These are phyloP conservation scores for Solanum acaule DNA, from an alignment of 257 asterid genomes.

Conservation along the genomic window DNA sequence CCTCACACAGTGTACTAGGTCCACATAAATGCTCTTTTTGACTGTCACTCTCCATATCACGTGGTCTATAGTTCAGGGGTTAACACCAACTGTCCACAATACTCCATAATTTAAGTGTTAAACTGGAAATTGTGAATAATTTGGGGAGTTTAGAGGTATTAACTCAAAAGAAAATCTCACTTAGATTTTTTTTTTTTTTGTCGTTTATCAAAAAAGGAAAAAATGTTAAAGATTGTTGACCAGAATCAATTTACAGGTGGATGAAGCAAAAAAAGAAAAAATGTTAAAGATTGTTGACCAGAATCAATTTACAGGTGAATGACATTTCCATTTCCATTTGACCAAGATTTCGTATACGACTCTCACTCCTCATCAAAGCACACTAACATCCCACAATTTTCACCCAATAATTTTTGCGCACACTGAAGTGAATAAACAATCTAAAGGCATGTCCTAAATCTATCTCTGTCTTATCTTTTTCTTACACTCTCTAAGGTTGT, in stretches of 20 bases:
- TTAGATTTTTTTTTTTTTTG: background rate
- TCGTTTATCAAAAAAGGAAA: background rate
- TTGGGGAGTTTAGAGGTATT: background rate
- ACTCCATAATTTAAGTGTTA: background rate
- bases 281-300: background rate
- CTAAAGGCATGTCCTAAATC: background rate
- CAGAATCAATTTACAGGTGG: too few relatives aligned
- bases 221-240: too few relatives aligned
- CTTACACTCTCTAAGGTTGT: background rate
- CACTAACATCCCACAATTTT: too few relatives aligned
- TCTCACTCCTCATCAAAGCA: too few relatives aligned
- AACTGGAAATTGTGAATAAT: background rate
- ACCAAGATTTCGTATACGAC: background rate
- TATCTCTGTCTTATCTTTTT: background rate
- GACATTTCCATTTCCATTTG: background rate
- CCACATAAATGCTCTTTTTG: too few relatives aligned
- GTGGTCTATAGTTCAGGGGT: background rate
- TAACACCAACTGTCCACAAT: background rate
- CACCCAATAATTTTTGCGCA: too few relatives aligned
- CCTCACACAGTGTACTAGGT: background rate
- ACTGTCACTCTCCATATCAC: background rate
- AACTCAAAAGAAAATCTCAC: background rate
- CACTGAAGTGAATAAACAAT: too few relatives aligned
- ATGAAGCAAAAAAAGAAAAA: too few relatives aligned
- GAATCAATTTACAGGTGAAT: background rate